Evolutionary conservation across 495 filamentous ascomycete genomes (phyloP), one percentile per base, ranked within the genome.

Genomic region (Immersiella caudata): DNA sequence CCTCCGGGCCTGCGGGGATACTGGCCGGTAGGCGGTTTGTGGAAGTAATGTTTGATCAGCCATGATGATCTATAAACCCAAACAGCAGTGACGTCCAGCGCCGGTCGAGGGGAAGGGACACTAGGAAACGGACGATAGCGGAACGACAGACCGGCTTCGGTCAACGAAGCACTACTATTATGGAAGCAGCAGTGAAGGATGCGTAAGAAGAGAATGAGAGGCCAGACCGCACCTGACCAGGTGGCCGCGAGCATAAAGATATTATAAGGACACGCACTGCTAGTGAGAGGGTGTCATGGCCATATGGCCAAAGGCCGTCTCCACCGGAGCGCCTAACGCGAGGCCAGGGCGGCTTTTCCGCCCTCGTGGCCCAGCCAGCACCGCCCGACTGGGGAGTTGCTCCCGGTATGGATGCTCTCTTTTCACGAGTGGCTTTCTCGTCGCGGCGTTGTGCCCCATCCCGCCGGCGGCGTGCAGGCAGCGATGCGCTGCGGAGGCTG

Each of bases 1-100:
- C 84, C 80, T 82, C 76, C 78, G 81, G 75, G 77, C 91, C 91
- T 85, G 93, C 91, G 83, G 87, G 73, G 85, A 84, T 66, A 86
- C 87, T 68, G 89, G 86, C 76, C 80, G 77, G 78, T 86, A 89
- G 49, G 82, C 84, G 68, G 81, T 86, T 74, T 85, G 78, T 67
- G 86, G 84, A 70, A 90, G 82, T 72, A 86, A 72, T 75, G 83
- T 76, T 71, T 79, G 73, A 55, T 84, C 86, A 74, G 74, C 84
- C 85, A 91, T 93, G 63, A 49, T 70, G 65, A 71, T 33, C 29
- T 33, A 8, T 33, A 33, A 4, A 75, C 62, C 24, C 50, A 52
- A 70, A 71, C 68, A 55, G 72, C 65, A 70, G 40, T 72, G 79
- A 81, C 80, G 80, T 61, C 79, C 81, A 67, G 82, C 81, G 80